Percentiles rank a stretch among this genome's conserved stretches.
These are phyloP conservation scores for Cordia subcordata DNA, from an alignment of 257 asterid species.

Conservation along the genomic window DNA sequence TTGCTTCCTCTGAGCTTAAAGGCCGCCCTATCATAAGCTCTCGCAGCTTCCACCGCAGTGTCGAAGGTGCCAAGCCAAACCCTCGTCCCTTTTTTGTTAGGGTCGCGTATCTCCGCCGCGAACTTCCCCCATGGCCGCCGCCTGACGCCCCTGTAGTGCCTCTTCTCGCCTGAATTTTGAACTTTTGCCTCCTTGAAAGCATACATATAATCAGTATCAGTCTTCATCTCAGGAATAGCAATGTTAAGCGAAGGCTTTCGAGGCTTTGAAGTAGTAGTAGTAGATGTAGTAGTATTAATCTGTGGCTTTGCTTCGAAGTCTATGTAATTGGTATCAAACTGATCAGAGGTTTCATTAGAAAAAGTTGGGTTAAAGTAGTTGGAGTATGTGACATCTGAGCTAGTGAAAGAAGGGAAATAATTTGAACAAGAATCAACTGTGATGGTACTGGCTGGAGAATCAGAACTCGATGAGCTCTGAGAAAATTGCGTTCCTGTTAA, in stretches of 20 bases:
- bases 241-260: constrained; percentile 66
- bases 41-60: constrained; percentile 39
- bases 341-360: not conserved
- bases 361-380: not conserved
- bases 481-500: constrained; percentile 2
- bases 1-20: constrained; percentile 40
- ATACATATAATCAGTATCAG: not conserved
- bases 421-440: not conserved
- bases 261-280: not conserved
- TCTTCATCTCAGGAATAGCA: constrained; percentile 37
- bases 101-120: constrained; percentile 50
- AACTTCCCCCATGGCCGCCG: constrained; percentile 47
- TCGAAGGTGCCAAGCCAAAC: constrained; percentile 44
- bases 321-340: not conserved
- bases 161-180: constrained; percentile 28
- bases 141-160: constrained; percentile 42
- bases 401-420: not conserved
- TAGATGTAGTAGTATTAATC: not conserved
- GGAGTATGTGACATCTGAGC: not conserved
- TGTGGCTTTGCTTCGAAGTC: not conserved
- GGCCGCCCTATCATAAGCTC: constrained; percentile 42
- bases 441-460: constrained; percentile 16
- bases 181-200: not conserved
- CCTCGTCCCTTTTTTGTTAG: constrained; percentile 34
- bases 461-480: constrained; percentile 28